A percentile compares a stretch with the other conserved stretches of the same genome.
Conservation (phyloP, 1,139 yeast genomes). For the Magnusiomyces sp. region DNA sequence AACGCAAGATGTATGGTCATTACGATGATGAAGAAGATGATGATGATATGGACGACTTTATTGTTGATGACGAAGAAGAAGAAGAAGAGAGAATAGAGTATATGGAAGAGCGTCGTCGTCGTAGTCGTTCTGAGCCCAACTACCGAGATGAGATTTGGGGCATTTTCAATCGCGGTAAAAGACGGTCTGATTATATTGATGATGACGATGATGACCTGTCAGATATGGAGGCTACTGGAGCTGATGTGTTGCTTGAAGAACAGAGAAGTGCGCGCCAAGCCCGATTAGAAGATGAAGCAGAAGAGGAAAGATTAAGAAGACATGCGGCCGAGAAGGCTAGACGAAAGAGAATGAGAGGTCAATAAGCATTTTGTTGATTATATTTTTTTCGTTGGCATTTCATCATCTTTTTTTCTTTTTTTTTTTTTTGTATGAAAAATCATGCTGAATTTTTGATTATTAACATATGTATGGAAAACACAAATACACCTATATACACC, state of each 20-base stretch:
- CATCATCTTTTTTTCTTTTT: too few relatives aligned
- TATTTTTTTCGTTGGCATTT: too few relatives aligned
- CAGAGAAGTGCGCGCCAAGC: conserved; percentile 53
- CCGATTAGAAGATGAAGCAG: conserved; percentile 55
- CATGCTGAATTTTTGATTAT: too few relatives aligned
- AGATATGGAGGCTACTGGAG: conserved; percentile 94
- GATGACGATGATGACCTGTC: conserved; percentile 53
- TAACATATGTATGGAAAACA: too few relatives aligned
- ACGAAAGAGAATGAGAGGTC: conserved; percentile 4
- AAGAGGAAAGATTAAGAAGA: conserved; percentile 49
- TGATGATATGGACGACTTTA: conserved; percentile 30
- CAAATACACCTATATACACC: too few relatives aligned
- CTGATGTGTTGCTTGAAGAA: conserved; percentile 79
- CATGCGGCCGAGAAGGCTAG: conserved; percentile 37
- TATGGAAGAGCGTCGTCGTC: conserved; percentile 11
- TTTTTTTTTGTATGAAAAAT: too few relatives aligned
- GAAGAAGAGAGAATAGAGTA: conserved; percentile 19
- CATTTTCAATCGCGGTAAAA: conserved; percentile 61
- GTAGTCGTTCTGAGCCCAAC: conserved; percentile 2
- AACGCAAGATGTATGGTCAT: conserved; percentile 2
- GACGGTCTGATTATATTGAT: conserved; percentile 38
- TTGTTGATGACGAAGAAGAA: conserved; percentile 32
- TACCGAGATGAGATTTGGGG: conserved; percentile 83
- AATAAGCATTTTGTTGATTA: too few relatives aligned
- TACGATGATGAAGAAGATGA: conserved; percentile 19